Percentiles rank a stretch among this genome's conserved stretches.
These are phyloP conservation scores for Alternaria hordeiaustralica DNA, from an alignment of 2,329 filamentous ascomycete species.

Conservation along the genomic window DNA sequence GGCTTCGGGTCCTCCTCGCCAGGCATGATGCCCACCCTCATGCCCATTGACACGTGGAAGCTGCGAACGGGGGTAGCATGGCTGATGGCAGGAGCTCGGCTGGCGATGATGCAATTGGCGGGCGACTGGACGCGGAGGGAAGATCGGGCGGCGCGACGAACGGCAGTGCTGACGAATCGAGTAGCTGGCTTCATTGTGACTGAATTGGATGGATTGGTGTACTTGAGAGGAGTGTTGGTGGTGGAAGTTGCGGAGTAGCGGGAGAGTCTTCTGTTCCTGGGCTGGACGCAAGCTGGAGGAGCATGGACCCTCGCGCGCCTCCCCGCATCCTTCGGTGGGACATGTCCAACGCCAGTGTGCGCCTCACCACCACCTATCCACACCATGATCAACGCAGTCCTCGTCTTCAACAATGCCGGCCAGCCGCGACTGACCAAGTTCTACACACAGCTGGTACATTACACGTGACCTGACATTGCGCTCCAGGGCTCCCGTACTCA, in stretches of 20 bases:
- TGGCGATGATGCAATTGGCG: conserved; percentile 36
- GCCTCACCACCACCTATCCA: not conserved
- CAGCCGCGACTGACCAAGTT: conserved; percentile 97
- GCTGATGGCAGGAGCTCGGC: conserved; percentile 18
- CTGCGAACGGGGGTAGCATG: conserved; percentile 19
- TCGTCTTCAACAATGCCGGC: conserved; percentile 98
- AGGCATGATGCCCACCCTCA: conserved; percentile 51
- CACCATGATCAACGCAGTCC: conserved; percentile 94
- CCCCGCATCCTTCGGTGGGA: conserved; percentile 10
- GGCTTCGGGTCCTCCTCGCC: conserved; percentile 51
- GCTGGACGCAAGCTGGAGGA: conserved; percentile 4
- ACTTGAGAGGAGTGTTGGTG: not conserved
- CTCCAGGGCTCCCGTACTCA: not conserved
- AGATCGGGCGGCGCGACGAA: conserved; percentile 32
- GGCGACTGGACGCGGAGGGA: conserved; percentile 27
- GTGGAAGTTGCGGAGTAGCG: conserved; percentile 1
- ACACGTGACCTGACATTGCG: conserved; percentile 22
- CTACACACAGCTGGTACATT: conserved; percentile 86
- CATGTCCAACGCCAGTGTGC: not conserved
- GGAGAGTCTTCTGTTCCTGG: conserved; percentile 8
- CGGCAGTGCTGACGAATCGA: conserved; percentile 24
- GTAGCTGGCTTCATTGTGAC: conserved; percentile 33
- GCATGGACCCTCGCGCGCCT: conserved; percentile 8
- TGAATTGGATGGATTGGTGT: not conserved
- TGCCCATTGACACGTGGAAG: conserved; percentile 35